Evolutionary conservation across 2,329 filamentous ascomycete genomes (phyloP), one percentile per base, ranked within the genome.

Genomic region (Fusarium pseudograminearum): DNA sequence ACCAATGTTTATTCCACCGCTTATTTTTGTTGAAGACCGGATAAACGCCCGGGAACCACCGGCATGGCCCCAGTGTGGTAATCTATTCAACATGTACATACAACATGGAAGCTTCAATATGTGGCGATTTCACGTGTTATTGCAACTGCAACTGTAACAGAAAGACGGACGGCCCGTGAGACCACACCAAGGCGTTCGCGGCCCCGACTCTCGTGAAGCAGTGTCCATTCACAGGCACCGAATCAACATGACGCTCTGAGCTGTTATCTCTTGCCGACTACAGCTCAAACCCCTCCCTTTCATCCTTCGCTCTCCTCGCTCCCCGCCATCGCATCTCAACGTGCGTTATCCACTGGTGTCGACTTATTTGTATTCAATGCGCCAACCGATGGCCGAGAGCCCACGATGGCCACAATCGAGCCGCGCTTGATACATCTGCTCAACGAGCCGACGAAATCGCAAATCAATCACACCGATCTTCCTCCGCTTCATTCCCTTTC

Each of bases 391-490:
- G 57, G 69, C 67, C 57, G 57, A 63, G 64, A 73, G 73, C 71
- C 75, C 83, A 87, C 78, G 79, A 89, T 89, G 86, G 86, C 87
- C 72, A 90, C 87, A 76, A 90, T 90, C 80, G 88, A 90, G 84
- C 88, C 88, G 76, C 86, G 88, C 76, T 83, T 90, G 71, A 90
- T 90, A 76, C 87, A 90, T 77, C 80, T 90, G 70, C 82, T 90
- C 74, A 90, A 90, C 78, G 85, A 88, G 74, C 83, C 83, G 50
- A 82, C 82, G 42, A 81, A 82, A 67, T 83, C 84, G 46, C 82
- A 82, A 70, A 79, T 81, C 72, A 81, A 80, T 73, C 82, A 83
- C 66, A 79, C 84, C 73, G 85, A 87, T 64, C 83, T 89, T 4
- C 87, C 87, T 38, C 84, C 87, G 50, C 80, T 88, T 42, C 85